Conservation (phyloP, 371 early-diverging fungal species). For the Basidiobolus meristosporus region DNA sequence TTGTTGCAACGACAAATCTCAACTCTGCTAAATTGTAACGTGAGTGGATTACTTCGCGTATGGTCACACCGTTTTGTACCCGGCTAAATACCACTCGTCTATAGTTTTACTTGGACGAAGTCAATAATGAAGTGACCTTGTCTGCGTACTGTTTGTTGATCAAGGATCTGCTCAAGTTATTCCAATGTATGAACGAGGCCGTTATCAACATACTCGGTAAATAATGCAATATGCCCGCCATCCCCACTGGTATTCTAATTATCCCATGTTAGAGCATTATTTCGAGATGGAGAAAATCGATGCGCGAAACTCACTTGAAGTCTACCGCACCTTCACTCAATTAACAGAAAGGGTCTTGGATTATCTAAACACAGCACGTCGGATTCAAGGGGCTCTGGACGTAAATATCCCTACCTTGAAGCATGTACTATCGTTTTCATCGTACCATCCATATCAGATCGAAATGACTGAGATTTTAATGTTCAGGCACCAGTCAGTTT, state of each 20-base stretch:
- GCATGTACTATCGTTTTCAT: conserved; percentile 29
- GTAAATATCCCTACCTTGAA: conserved; percentile 66
- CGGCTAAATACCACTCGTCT: conserved; percentile 1
- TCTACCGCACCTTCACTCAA: conserved; percentile 77
- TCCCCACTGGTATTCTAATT: neutral
- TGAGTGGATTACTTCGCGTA: conserved; percentile 9
- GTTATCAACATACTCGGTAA: conserved; percentile 74
- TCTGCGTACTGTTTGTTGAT: conserved; percentile 67
- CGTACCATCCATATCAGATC: neutral
- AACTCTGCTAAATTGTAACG: conserved; percentile 55
- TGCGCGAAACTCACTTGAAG: conserved; percentile 57
- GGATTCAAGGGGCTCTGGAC: conserved; percentile 40
- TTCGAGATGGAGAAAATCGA: conserved; percentile 73
- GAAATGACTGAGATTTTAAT: neutral
- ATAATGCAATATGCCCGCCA: neutral
- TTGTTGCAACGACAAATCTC: conserved; percentile 65
- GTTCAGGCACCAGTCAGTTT: conserved; percentile 64
- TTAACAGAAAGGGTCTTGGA: conserved; percentile 61
- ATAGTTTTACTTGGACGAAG: conserved; percentile 62
- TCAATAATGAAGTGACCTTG: conserved; percentile 74
- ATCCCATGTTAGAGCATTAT: conserved; percentile 35
- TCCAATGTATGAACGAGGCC: conserved; percentile 78
- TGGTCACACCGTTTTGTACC: neutral
- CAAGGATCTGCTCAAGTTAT: conserved; percentile 68
- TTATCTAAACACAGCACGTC: conserved; percentile 61